Conservation (phyloP, 1,284 basidiomycete genomes). For the Boletus subluridellus region DNA sequence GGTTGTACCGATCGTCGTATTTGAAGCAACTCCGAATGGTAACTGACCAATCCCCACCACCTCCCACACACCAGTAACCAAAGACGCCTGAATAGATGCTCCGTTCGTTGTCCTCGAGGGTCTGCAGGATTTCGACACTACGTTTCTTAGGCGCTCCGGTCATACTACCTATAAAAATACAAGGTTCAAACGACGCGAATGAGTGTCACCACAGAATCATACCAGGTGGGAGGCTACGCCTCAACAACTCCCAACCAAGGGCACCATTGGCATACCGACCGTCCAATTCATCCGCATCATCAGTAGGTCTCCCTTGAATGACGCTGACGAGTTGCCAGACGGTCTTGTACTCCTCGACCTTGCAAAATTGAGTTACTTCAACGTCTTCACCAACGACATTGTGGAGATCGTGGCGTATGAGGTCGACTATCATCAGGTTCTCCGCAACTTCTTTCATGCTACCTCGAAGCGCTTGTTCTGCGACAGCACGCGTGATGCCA, state of each 20-base stretch:
- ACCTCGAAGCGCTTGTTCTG: constrained; percentile 62
- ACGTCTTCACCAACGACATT: constrained; percentile 75
- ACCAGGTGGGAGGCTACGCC: constrained; percentile 85
- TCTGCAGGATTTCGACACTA: constrained; percentile 86
- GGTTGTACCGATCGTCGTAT: constrained; percentile 45
- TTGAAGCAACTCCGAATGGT: constrained; percentile 92
- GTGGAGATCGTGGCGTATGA: constrained; percentile 91
- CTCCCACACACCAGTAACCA: constrained; percentile 89
- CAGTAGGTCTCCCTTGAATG: constrained; percentile 64
- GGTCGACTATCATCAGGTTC: constrained; percentile 98
- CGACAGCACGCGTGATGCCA: constrained; percentile 57
- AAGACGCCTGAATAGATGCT: constrained; percentile 92
- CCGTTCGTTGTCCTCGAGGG: constrained; percentile 70
- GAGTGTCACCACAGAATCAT: constrained; percentile 20
- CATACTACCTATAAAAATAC: constrained; percentile 75
- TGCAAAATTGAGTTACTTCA: constrained; percentile 81
- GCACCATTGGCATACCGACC: constrained; percentile 37
- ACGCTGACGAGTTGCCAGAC: constrained; percentile 97
- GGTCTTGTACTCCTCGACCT: constrained; percentile 89
- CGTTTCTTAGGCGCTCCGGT: constrained; percentile 96
- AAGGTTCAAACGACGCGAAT: constrained; percentile 1
- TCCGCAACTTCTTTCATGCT: constrained; percentile 94
- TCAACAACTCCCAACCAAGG: constrained; percentile 76
- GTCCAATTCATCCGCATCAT: constrained; percentile 32
- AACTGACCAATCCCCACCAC: constrained; percentile 91